Evolutionary conservation across 2,329 filamentous ascomycete species (phyloP), one percentile per base, ranked within the genome.

Genomic region (Amesomyces nigricolor): DNA sequence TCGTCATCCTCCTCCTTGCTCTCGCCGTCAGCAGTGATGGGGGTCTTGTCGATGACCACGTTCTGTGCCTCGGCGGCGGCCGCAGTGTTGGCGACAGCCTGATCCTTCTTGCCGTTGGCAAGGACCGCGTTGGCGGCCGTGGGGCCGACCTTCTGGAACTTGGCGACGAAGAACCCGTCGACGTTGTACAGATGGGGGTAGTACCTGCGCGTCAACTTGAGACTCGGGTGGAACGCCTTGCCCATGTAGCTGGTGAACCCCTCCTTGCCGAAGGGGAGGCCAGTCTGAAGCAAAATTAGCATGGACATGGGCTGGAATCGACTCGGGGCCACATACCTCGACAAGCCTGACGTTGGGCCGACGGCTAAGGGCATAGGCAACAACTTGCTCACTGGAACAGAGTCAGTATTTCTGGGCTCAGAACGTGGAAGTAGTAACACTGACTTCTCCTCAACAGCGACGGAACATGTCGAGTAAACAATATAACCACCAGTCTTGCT

Each of bases 141-240:
- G 3, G 89, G 87, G 0, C 84, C 92, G 14, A 83, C 83, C 80
- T 99, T 99, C 73, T 95, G 91, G 74, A 99, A 88, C 73, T 99
- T 99, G 67, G 91, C 89, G 59, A 99, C 94, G 70, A 91, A 99
- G 84, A 99, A 99, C 61, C 94, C 94, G 70, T 97, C 94, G 35
- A 99, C 91, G 62, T 96, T 96, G 76, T 94, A 90, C 17, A 87
- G 82, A 70, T 96, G 90, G 0, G 91, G 90, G 73, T 95, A 96
- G 76, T 90, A 96, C 54, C 91, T 79, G 61, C 89, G 79, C 14
- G 91, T 91, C 69, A 91, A 77, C 67, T 87, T 88, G 76, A 99
- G 83, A 63, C 83, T 88, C 5, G 87, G 80, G 68, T 95, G 88
- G 73, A 99, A 99, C 57, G 82, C 84, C 79, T 97, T 97, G 73